These are phyloP conservation scores for Trypanosoma conorhini DNA, from an alignment of 208 protist species.

Conservation along the genomic window DNA sequence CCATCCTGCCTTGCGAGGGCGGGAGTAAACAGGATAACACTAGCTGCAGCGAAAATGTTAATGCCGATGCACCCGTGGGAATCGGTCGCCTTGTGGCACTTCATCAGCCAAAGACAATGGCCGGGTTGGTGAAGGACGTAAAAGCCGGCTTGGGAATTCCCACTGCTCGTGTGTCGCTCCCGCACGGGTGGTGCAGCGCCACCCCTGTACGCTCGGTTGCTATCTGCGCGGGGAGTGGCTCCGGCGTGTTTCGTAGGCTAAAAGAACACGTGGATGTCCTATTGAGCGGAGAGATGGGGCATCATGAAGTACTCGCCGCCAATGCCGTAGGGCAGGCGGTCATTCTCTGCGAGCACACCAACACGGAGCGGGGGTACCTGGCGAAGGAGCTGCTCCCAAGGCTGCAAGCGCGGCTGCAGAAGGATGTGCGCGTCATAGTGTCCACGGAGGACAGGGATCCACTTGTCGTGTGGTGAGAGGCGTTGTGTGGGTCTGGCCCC, in stretches of 20 bases:
- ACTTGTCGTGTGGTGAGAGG: constrained; percentile 58
- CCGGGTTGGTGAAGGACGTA: constrained; percentile 47
- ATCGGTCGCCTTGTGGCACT: constrained; percentile 73
- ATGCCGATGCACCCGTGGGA: constrained; percentile 17
- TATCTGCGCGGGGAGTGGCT: constrained; percentile 90
- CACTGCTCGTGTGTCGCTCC: constrained; percentile 73
- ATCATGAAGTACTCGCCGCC: constrained; percentile 93
- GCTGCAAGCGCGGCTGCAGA: constrained; percentile 51
- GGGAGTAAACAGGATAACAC: constrained; percentile 1
- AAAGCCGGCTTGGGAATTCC: constrained; percentile 62
- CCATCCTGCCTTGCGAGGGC: constrained; percentile 51
- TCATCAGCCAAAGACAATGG: constrained; percentile 35
- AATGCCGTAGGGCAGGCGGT: constrained; percentile 75
- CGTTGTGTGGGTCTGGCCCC: neutral
- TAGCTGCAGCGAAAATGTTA: constrained; percentile 14
- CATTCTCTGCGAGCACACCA: constrained; percentile 92
- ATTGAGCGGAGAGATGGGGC: constrained; percentile 91
- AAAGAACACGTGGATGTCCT: constrained; percentile 63
- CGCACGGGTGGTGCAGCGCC: constrained; percentile 37
- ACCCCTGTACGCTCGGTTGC: constrained; percentile 63
- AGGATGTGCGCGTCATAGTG: constrained; percentile 51
- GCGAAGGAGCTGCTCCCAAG: constrained; percentile 37
- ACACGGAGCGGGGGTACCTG: constrained; percentile 92
- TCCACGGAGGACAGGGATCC: constrained; percentile 74
- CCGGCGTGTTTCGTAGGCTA: constrained; percentile 63